Evolutionary conservation across 805 yeast genomes (phyloP).

Genomic region (Yarrowia yakushimensis): DNA sequence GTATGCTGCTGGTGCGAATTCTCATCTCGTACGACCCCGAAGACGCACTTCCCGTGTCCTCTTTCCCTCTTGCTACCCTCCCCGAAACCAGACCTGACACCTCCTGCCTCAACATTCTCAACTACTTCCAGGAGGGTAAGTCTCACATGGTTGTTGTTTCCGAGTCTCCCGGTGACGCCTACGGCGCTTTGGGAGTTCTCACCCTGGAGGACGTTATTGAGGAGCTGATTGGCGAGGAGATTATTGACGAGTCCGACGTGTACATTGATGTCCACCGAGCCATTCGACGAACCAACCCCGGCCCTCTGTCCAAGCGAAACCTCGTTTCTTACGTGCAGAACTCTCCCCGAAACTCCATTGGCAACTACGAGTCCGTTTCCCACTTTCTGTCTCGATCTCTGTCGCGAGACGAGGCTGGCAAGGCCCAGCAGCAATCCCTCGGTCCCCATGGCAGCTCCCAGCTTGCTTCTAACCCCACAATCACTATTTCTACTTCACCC

Average conservation of each 20-base stretch:
- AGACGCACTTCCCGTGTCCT: slow-evolving; percentile 86
- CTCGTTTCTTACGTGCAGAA: slow-evolving; percentile 12
- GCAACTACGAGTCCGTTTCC: slow-evolving; percentile 11
- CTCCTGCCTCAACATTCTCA: slow-evolving; percentile 87
- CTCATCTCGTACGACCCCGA: slow-evolving; percentile 95
- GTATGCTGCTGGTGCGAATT: slow-evolving; percentile 90
- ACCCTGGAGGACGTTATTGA: slow-evolving; percentile 98
- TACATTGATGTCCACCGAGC: slow-evolving; percentile 86
- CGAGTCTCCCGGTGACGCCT: slow-evolving; percentile 71
- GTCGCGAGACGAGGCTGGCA: background rate
- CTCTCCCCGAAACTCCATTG: slow-evolving; percentile 12
- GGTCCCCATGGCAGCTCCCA: slow-evolving; percentile 3
- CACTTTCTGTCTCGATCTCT: slow-evolving; percentile 14
- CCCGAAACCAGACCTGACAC: slow-evolving; percentile 93
- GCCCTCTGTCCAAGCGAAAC: slow-evolving; percentile 36
- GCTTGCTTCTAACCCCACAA: background rate
- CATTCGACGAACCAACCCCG: slow-evolving; percentile 53
- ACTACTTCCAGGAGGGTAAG: slow-evolving; percentile 96
- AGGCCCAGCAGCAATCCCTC: background rate
- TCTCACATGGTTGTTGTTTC: slow-evolving; percentile 95
- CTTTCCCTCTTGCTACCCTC: slow-evolving; percentile 90
- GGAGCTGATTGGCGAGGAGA: slow-evolving; percentile 95
- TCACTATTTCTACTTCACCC: background rate
- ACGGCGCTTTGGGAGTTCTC: slow-evolving; percentile 75
- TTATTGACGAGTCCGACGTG: slow-evolving; percentile 94